phyloP scores from a whole-genome alignment of 306 rosid genomes.

The Pachyrhizus erosus region DNA sequence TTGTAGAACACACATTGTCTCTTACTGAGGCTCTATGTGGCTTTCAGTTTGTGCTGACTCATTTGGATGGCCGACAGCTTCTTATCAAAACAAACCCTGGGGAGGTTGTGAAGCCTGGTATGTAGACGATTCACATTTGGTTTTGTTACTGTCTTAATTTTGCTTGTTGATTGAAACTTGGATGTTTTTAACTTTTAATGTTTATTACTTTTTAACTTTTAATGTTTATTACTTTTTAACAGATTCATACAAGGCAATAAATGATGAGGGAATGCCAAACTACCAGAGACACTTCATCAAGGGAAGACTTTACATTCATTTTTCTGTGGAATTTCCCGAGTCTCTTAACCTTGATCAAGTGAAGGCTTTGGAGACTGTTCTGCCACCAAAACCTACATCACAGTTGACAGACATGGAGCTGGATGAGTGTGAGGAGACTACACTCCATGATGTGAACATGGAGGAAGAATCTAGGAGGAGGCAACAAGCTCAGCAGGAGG shows the following conservation, averaged over 20 bases:
- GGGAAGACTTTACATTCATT: conserved; percentile 88
- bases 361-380: conserved; percentile 56
- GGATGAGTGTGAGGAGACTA: conserved; percentile 93
- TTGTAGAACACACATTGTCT: conserved; percentile 73
- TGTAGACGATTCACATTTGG: neutral
- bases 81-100: conserved; percentile 73
- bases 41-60: conserved; percentile 70
- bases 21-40: conserved; percentile 81
- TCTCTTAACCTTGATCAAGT: conserved; percentile 64
- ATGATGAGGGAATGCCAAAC: conserved; percentile 92
- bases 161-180: neutral
- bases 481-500: conserved; percentile 73
- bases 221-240: neutral
- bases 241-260: conserved; percentile 70
- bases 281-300: conserved; percentile 89
- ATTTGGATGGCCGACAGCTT: conserved; percentile 70
- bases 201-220: neutral
- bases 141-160: neutral
- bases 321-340: conserved; percentile 85
- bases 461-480: conserved; percentile 83
- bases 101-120: conserved; percentile 78
- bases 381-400: conserved; percentile 63
- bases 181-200: neutral
- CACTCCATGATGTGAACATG: conserved; percentile 81
- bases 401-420: conserved; percentile 81